Evolutionary conservation across 2,329 filamentous ascomycete species (phyloP).

Genomic region (Plenodomus tracheiphilus): DNA sequence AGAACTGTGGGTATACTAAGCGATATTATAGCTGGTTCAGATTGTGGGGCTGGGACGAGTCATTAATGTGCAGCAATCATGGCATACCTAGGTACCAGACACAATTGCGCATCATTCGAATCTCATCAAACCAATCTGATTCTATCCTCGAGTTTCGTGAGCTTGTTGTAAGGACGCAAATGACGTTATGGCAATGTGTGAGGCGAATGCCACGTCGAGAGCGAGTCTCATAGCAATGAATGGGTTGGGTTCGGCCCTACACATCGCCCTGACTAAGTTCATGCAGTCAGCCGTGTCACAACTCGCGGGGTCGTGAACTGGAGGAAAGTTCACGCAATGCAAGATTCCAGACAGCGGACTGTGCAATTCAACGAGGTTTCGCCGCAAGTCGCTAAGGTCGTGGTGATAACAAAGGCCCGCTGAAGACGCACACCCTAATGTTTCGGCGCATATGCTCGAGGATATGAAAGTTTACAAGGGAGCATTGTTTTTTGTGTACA

Average conservation of each 20-base stretch:
- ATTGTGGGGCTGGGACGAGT: background rate
- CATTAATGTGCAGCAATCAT: background rate
- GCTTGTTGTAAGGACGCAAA: background rate
- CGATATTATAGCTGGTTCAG: background rate
- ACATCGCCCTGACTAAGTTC: background rate
- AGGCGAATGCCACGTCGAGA: background rate
- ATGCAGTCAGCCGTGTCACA: background rate
- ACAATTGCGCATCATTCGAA: background rate
- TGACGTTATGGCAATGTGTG: background rate
- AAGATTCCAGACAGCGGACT: background rate
- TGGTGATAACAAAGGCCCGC: background rate
- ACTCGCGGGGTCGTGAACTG: background rate
- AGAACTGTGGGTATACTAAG: constrained; percentile 1
- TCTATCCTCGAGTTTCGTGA: background rate
- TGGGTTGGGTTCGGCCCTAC: background rate
- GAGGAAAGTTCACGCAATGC: background rate
- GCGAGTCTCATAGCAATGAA: background rate
- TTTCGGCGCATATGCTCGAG: too few relatives aligned
- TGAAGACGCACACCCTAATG: background rate
- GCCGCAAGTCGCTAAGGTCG: background rate
- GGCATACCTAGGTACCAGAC: background rate
- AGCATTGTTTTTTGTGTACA: too few relatives aligned
- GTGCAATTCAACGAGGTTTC: background rate
- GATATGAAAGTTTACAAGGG: too few relatives aligned
- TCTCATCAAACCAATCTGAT: background rate